A percentile compares a stretch with the other conserved stretches of the same genome.
Conservation (phyloP, 2,329 filamentous ascomycete species). For the Xylaria sp. region DNA sequence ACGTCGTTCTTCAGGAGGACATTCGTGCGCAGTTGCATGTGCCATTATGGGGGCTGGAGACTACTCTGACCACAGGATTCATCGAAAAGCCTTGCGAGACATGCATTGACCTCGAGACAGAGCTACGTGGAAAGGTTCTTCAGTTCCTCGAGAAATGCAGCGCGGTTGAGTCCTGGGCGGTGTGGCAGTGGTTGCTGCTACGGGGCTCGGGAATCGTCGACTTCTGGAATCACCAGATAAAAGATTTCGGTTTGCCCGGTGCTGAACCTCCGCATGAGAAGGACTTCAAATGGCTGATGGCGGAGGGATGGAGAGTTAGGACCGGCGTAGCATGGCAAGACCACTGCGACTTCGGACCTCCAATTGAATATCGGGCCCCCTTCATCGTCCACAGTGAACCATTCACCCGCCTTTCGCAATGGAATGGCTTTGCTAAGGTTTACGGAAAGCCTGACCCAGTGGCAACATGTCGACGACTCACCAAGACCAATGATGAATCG, state of each 20-base stretch:
- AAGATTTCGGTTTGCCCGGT: slow-evolving; percentile 14
- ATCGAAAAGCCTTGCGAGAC: slow-evolving; percentile 21
- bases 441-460: not conserved
- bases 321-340: slow-evolving; percentile 22
- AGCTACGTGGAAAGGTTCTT: slow-evolving; percentile 16
- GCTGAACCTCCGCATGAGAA: not conserved
- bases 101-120: slow-evolving; percentile 24
- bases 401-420: slow-evolving; percentile 17
- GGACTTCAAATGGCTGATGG: slow-evolving; percentile 21
- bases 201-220: slow-evolving; percentile 13
- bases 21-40: not conserved
- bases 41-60: slow-evolving; percentile 3
- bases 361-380: not conserved
- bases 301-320: slow-evolving; percentile 18
- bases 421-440: slow-evolving; percentile 9
- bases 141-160: slow-evolving; percentile 6
- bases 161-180: slow-evolving; percentile 17
- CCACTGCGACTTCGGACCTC: slow-evolving; percentile 4
- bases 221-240: slow-evolving; percentile 21
- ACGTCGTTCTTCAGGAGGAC: slow-evolving; percentile 24
- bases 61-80: slow-evolving; percentile 23
- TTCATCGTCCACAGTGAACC: slow-evolving; percentile 8
- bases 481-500: too few species aligned
- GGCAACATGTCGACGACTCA: not conserved
- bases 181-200: slow-evolving; percentile 26